A percentile compares a stretch with the other conserved stretches of the same genome.
phyloP scores from a whole-genome alignment of 441 rosid genomes.

The Gossypium davidsonii region DNA sequence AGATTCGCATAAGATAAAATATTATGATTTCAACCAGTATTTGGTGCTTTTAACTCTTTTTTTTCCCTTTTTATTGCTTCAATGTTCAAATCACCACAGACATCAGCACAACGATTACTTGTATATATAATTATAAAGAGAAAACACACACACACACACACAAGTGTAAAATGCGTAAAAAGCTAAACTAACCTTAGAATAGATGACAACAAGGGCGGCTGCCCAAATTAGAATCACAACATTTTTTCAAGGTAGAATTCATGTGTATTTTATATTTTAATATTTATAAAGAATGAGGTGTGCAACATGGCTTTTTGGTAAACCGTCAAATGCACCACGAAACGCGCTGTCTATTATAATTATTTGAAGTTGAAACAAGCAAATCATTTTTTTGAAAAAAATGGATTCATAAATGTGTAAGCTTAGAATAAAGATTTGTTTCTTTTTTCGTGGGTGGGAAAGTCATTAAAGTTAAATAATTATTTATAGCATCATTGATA shows the following conservation, averaged over 20 bases:
- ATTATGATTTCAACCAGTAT: background rate
- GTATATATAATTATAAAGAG: background rate
- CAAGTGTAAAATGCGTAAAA: background rate
- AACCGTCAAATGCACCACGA: background rate
- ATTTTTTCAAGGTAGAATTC: too few relatives aligned
- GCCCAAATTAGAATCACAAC: background rate
- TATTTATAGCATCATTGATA: background rate
- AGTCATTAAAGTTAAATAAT: background rate
- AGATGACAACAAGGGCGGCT: background rate
- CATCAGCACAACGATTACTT: background rate
- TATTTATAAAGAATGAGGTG: background rate
- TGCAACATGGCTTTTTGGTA: background rate
- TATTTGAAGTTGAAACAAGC: background rate
- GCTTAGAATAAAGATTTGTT: background rate
- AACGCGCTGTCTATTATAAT: slow-evolving; percentile 1
- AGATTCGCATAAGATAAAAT: background rate
- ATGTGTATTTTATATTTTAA: background rate
- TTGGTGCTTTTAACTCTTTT: background rate
- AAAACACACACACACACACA: too few relatives aligned
- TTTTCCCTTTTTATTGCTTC: background rate
- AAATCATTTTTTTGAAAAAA: background rate
- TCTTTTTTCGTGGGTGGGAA: background rate
- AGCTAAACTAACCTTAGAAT: background rate
- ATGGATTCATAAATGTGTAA: too few relatives aligned
- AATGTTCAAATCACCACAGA: slow-evolving; percentile 7